Evolutionary conservation across 2,329 filamentous ascomycete genomes (phyloP), one percentile per base, ranked within the genome.

Genomic region (Apiospora pterosperma): DNA sequence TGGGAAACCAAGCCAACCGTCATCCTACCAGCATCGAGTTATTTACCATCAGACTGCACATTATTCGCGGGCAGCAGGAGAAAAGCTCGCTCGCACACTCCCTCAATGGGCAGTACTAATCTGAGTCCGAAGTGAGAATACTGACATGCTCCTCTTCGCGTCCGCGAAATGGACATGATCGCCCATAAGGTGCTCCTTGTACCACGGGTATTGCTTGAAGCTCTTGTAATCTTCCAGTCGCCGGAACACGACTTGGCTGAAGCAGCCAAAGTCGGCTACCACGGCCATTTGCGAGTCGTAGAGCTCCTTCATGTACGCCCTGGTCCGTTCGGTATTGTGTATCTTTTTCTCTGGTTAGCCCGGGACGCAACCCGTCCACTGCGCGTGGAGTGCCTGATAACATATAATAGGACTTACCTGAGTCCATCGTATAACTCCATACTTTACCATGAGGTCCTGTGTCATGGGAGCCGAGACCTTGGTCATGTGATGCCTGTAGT

Each of bases 101-200:
- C n/a, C n/a, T n/a, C n/a, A n/a, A n/a, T n/a, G n/a, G n/a, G n/a
- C n/a, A 59, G 62, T 25, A 28, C 48, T 36, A 61, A 31, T 2
- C 23, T 39, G 39, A 72, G 72, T 73, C 11, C 11, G 11, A n/a
- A 55, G 44, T n/a, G 44, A 55, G 11, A 14, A 16, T 28, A 62
- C 61, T 48, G 34, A 62, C 61, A 62, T 69, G 73, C 79, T 82
- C 65, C 74, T 75, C 67, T 79, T 79, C 1, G 79, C 82, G 68
- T 85, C 82, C 0, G 81, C 82, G 73, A 84, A 84, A 2, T 80
- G 80, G 67, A 81, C 79, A 70, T 84, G 81, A 67, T 84, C 82
- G 3, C 69, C 69, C 0, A 77, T 67, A n/a, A 84, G 65, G 64
- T 80, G 73, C 67, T 82, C 69, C 71, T 81, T 80, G 67, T 82